Evolutionary conservation across 78 protist genomes (phyloP).

Genomic region (Dictyostelium intermedium): DNA sequence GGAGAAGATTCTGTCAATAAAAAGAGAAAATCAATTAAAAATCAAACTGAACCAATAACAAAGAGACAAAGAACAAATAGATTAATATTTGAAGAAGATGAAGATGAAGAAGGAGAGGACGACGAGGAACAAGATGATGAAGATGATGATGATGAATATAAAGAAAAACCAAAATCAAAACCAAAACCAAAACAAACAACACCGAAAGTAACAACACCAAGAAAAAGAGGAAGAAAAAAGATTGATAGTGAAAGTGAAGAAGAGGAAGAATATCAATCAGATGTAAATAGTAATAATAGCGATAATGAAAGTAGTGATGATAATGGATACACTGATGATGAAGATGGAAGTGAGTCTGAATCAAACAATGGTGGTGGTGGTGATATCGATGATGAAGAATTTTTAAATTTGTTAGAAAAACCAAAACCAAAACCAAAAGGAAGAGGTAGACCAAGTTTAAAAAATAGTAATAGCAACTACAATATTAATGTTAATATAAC

Average conservation of each 20-base stretch:
- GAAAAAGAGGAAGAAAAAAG: not conserved
- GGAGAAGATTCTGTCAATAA: not conserved
- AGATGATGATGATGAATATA: not conserved
- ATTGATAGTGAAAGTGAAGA: not conserved
- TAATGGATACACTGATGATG: not conserved
- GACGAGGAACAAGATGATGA: not conserved
- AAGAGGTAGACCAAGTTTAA: constrained; percentile 3
- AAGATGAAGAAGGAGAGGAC: not conserved
- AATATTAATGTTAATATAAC: not conserved
- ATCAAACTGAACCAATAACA: not conserved
- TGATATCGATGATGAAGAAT: constrained; percentile 8
- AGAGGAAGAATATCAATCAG: not conserved
- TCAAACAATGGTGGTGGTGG: not conserved
- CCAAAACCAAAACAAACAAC: not conserved
- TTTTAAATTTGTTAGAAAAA: not conserved
- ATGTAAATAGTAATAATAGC: not conserved
- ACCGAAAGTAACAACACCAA: not conserved
- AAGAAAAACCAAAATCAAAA: not conserved
- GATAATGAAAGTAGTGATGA: not conserved
- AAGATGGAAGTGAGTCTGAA: not conserved
- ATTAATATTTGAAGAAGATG: not conserved
- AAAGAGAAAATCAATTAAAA: constrained; percentile 12
- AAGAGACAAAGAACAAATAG: not conserved
- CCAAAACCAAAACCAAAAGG: not conserved
- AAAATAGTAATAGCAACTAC: not conserved